Evolutionary conservation across 352 stramenopile genomes (phyloP), one percentile per base, ranked within the genome.

Genomic region (Phytophthora pseudosyringae): DNA sequence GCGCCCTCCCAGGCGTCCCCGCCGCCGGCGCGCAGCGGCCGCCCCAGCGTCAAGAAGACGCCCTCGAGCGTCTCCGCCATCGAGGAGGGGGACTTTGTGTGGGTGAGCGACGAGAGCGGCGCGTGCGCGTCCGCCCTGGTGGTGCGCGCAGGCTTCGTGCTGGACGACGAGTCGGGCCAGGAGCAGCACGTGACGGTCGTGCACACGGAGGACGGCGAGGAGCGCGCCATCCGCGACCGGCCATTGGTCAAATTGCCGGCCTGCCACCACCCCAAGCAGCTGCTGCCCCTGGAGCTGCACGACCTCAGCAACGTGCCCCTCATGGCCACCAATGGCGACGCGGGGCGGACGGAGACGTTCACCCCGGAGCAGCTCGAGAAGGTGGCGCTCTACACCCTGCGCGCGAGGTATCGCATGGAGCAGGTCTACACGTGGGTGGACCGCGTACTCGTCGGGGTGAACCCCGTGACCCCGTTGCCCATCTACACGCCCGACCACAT

Each of bases 401-500:
- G 86, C 36, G 81, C 83, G 29, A 75, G 86, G 10, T 94, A 90
- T 58, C 82, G 86, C 43, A 89, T 91, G 75, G 86, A 94, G 58
- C 83, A 90, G 38, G 72, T 94, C 45, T 94, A 93, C 70, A 94
- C 86, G 33, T 92, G 83, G 83, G 77, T 92, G 29, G 84, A 93
- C 59, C 80, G 81, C 16, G 83, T 94, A 4, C 71, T 94, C 3
- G 69, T 94, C 4, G 85, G 80, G 18, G 51, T 94, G 13, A 94
- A 94, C 52, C 86, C 86, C 0, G 76, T 91, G 21, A 75, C 68
- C 16, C 76, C 83, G 26, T 66, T 94, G 29, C 83, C 86, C 4
- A 90, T 94, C 29, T 94, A 91, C 65, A 94, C 86, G n/a, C 86
- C 86, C 0, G 81, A 92, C 55, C 79, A 89, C 54, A 91, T 94